phyloP scores from a whole-genome alignment of 2,329 filamentous ascomycete species.

The Pestalotiopsis sp. region DNA sequence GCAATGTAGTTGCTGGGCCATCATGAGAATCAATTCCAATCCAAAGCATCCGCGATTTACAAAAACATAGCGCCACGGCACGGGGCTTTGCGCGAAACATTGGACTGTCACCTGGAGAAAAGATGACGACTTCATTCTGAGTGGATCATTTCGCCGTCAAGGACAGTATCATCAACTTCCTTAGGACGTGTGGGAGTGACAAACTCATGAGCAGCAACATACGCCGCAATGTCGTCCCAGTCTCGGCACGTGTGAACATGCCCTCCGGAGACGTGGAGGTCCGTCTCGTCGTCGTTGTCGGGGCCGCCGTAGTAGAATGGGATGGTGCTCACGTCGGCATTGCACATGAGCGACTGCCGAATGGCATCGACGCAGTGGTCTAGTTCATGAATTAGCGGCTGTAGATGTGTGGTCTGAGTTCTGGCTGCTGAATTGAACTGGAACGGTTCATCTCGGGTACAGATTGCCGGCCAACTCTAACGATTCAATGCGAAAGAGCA shows the following conservation, averaged over 20 bases:
- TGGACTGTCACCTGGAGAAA: not conserved
- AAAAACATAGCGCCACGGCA: too few relatives aligned
- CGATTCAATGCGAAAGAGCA: too few relatives aligned
- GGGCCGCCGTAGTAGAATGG: not conserved
- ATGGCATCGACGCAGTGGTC: conserved; percentile 3
- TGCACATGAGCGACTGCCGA: not conserved
- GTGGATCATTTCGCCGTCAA: not conserved
- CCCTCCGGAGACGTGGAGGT: not conserved
- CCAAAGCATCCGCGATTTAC: too few relatives aligned
- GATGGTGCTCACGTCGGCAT: not conserved
- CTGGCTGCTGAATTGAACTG: not conserved
- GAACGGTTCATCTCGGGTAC: too few relatives aligned
- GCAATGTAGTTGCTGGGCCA: too few relatives aligned
- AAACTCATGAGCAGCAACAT: not conserved
- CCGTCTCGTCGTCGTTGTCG: not conserved
- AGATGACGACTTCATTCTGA: not conserved
- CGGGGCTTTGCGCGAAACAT: not conserved
- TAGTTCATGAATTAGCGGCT: not conserved
- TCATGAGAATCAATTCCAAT: too few relatives aligned
- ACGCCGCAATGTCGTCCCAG: not conserved
- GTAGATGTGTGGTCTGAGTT: not conserved
- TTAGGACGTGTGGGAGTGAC: not conserved
- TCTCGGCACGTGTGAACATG: not conserved
- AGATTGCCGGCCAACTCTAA: too few relatives aligned
- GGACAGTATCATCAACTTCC: not conserved